A percentile compares a stretch with the other conserved stretches of the same genome.
phyloP scores from a whole-genome alignment of 108 stramenopile species.

The Skeletonema costatum region DNA sequence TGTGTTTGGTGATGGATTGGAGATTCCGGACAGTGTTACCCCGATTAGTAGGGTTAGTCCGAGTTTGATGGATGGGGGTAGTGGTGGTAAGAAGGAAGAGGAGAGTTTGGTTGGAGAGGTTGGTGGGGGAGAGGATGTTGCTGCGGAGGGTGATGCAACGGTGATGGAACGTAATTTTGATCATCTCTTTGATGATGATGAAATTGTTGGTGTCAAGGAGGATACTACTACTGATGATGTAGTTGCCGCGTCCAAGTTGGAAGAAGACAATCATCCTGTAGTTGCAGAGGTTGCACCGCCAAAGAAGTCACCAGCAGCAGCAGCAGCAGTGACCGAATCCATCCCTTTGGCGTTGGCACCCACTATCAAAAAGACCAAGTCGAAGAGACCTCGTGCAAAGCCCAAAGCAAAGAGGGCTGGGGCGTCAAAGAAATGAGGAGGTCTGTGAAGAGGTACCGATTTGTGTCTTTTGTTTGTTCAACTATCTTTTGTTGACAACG shows the following conservation, averaged over 20 bases:
- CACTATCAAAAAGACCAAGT: neutral
- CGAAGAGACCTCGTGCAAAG: neutral
- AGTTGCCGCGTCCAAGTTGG: neutral
- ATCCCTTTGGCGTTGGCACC: neutral
- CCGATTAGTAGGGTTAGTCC: constrained; percentile 1
- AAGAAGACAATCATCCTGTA: neutral
- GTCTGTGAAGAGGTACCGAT: neutral
- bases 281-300: neutral
- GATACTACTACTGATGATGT: neutral
- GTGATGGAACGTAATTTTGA: constrained; percentile 9
- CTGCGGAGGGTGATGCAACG: neutral
- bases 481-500: too few species aligned
- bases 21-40: constrained; percentile 21
- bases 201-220: neutral
- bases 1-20: constrained; percentile 30
- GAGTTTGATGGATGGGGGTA: neutral
- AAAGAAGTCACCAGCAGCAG: neutral
- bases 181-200: constrained; percentile 11
- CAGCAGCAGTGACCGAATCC: neutral
- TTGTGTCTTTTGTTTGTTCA: neutral
- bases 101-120: neutral
- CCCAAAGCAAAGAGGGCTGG: neutral
- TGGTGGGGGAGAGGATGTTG: neutral
- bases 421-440: neutral
- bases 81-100: neutral